A percentile compares a stretch with the other conserved stretches of the same genome.
Conservation (phyloP, 2,329 filamentous ascomycete species). For the Nectriaceae sp. region DNA sequence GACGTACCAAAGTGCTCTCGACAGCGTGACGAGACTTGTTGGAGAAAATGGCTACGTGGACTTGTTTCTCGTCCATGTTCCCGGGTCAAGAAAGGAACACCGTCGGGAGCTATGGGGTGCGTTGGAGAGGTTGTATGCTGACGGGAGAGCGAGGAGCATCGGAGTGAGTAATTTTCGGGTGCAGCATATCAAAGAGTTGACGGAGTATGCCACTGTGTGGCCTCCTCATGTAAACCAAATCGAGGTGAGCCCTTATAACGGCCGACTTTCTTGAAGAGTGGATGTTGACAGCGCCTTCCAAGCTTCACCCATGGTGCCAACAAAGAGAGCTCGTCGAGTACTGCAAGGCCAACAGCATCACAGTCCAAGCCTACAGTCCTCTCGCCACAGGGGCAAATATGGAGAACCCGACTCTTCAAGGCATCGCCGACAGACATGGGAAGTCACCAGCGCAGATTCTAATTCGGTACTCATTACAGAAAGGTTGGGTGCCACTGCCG, state of each 20-base stretch:
- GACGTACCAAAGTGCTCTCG: conserved; percentile 59
- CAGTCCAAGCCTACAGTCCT: conserved; percentile 43
- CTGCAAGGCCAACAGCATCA: conserved; percentile 79
- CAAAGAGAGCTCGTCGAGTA: conserved; percentile 41
- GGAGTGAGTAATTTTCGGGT: conserved; percentile 75
- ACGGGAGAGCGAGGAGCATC: conserved; percentile 64
- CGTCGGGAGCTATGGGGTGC: conserved; percentile 67
- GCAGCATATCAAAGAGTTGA: conserved; percentile 69
- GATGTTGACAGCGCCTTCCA: too few species aligned
- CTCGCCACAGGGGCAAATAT: conserved; percentile 35
- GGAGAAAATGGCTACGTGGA: conserved; percentile 65
- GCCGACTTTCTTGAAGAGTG: too few species aligned
- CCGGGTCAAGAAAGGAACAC: conserved; percentile 54
- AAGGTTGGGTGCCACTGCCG: conserved; percentile 67
- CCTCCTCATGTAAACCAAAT: conserved; percentile 76
- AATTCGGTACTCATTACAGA: conserved; percentile 70
- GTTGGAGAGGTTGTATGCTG: conserved; percentile 60
- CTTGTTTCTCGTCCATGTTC: conserved; percentile 69
- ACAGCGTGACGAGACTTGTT: conserved; percentile 65
- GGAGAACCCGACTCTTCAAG: conserved; percentile 57
- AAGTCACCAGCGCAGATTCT: conserved; percentile 67
- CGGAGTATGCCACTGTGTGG: conserved; percentile 63
- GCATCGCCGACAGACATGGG: conserved; percentile 58
- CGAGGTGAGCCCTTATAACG: conserved; percentile 59
- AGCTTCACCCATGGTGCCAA: conserved; percentile 75